Base-by-base conservation (phyloP, 2,329 filamentous ascomycete species). In the Balansia obtecta region DNA sequence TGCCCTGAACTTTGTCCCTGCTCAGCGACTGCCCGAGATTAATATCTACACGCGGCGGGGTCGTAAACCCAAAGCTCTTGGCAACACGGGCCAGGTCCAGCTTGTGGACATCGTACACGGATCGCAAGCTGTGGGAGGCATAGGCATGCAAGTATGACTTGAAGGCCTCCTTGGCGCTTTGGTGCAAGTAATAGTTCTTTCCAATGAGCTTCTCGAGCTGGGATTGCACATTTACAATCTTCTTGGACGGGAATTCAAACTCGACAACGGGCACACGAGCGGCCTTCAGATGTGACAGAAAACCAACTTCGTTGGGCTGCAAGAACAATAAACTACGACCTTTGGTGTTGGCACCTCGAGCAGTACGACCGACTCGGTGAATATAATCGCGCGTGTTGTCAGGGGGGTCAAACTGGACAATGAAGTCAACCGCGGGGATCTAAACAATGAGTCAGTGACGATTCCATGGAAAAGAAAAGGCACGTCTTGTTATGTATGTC, bases 151-250 rank as follows among this genome's bases (percentile, higher is more conserved):
- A 77, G 66, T 98, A 98, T 18, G 86, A 88, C 53, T 87, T 80
- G 72, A 93, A 95, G 4, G 87, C 81, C 54, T 84, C 81, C 70
- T 84, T 85, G 54, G 82, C 82, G 59, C 74, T 79, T 78, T 95
- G 93, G 73, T 96, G 93, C 52, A 98, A 77, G 68, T 96, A 96
- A 73, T 97, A 97, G 70, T 98, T 97, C 66, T 93, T 86, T 32
- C 80, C 81, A 60, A 98, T 94, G 57, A 97, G 78, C 70, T 91
- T 93, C 75, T 97, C 91, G 10, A 97, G 79, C 68, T 96, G 89
- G 60, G 86, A 82, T 71, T 94, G 84, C 58, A 95, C 83, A 62
- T 94, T 93, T 61, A 91, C 75, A 56, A 98, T 88, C 76, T 95
- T 95, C 71, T 87, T 90, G 51, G 82, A 75, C 1, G 91, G 91